Conservation (phyloP, 2,329 filamentous ascomycete species). For the Penicillium sp. region DNA sequence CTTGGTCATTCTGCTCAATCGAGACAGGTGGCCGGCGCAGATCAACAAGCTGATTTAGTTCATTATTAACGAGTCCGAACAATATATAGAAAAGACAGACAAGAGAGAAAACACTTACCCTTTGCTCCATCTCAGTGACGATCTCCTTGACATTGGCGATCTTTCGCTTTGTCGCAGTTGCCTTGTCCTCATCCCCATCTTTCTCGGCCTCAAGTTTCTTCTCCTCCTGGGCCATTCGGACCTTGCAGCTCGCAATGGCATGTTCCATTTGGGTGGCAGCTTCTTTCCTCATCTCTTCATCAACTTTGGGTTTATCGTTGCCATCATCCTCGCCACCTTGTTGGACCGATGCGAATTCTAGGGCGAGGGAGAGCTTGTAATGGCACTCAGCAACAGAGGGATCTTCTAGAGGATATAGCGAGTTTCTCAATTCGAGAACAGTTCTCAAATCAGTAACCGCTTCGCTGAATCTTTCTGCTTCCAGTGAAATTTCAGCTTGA, state of each 20-base stretch:
- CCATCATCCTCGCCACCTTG: slow-evolving; percentile 42
- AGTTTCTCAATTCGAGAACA: slow-evolving; percentile 74
- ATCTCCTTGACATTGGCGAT: slow-evolving; percentile 63
- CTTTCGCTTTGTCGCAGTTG: slow-evolving; percentile 43
- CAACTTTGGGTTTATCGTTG: slow-evolving; percentile 42
- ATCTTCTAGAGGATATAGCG: slow-evolving; percentile 76
- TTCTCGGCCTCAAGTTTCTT: slow-evolving; percentile 40
- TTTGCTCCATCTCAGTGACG: slow-evolving; percentile 60
- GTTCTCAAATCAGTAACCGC: slow-evolving; percentile 82
- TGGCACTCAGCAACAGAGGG: slow-evolving; percentile 90
- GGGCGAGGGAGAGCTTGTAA: slow-evolving; percentile 90
- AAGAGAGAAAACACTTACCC: slow-evolving; percentile 41
- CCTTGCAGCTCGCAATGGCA: slow-evolving; percentile 59
- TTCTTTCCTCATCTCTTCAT: slow-evolving; percentile 58
- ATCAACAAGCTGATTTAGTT: slow-evolving; percentile 52
- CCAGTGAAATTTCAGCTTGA: slow-evolving; percentile 92
- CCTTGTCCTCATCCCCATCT: slow-evolving; percentile 43
- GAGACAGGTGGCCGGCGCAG: slow-evolving; percentile 56
- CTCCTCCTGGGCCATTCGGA: slow-evolving; percentile 56
- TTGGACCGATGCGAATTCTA: slow-evolving; percentile 87
- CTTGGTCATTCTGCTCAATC: slow-evolving; percentile 40
- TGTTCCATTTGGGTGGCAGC: slow-evolving; percentile 60
- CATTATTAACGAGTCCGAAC: slow-evolving; percentile 15
- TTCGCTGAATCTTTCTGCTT: slow-evolving; percentile 87
- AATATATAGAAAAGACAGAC: slow-evolving; percentile 3